phyloP scores from a whole-genome alignment of 345 rosid genomes.

The Psidium guajava region DNA sequence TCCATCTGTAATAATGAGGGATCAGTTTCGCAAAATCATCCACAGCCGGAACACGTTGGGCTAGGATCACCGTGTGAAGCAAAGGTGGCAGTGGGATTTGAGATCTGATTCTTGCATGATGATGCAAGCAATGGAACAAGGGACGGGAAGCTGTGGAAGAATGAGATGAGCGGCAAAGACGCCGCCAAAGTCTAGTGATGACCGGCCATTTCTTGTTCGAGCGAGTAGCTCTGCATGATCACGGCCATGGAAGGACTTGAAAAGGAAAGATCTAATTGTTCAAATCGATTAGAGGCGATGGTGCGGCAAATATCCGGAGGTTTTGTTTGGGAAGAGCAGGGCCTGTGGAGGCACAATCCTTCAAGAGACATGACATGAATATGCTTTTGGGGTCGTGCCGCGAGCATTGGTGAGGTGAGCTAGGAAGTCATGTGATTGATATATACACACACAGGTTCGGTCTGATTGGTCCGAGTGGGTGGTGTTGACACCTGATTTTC shows the following conservation, averaged over 20 bases:
- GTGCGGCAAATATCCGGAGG: not conserved
- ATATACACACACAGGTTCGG: no score
- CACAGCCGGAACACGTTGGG: not conserved
- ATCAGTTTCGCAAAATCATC: not conserved
- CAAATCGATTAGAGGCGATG: not conserved
- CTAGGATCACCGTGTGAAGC: not conserved
- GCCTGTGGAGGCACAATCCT: not conserved
- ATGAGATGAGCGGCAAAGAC: not conserved
- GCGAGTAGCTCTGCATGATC: no score
- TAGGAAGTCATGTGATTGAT: no score
- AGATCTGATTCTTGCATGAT: not conserved
- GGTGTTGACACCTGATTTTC: fast-evolving
- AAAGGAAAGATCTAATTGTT: not conserved
- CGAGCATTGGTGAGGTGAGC: no score
- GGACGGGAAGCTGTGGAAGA: not conserved
- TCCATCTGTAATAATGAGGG: no score
- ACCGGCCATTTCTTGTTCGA: not conserved
- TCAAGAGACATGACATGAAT: not conserved
- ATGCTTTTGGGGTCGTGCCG: not conserved
- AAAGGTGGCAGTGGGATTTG: not conserved
- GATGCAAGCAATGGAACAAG: not conserved
- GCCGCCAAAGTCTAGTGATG: not conserved
- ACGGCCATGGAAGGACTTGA: not conserved
- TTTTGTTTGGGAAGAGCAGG: not conserved
- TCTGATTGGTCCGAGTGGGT: no score